Conservation (phyloP, 2,329 filamentous ascomycete species). For the Zymoseptoria brevis region DNA sequence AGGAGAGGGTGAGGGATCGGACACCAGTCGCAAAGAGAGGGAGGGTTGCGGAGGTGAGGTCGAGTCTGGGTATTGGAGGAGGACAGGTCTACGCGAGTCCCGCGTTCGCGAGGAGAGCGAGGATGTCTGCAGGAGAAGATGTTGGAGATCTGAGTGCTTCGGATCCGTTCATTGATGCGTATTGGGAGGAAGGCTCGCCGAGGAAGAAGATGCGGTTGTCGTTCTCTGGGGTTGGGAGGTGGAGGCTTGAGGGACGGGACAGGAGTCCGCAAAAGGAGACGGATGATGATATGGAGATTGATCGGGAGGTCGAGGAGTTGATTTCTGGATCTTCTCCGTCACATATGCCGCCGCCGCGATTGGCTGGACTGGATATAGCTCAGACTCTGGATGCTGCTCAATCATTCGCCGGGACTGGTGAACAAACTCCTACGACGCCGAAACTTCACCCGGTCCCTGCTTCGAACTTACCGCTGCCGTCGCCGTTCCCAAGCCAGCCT, state of each 20-base stretch:
- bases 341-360: background rate
- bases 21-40: conserved; percentile 4
- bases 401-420: conserved; percentile 11
- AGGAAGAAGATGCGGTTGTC: conserved; percentile 66
- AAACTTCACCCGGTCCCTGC: conserved; percentile 24
- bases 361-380: background rate
- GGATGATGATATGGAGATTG: background rate
- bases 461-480: conserved; percentile 27
- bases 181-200: conserved; percentile 47
- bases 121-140: conserved; percentile 62
- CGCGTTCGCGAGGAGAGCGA: conserved; percentile 65
- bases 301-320: conserved; percentile 3
- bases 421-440: conserved; percentile 23
- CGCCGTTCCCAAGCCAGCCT: conserved; percentile 25
- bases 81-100: conserved; percentile 53
- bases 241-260: conserved; percentile 66
- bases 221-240: conserved; percentile 58
- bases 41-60: conserved; percentile 3
- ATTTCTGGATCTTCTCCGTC: background rate
- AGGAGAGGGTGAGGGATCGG: background rate
- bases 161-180: conserved; percentile 59
- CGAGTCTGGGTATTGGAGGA: conserved; percentile 10
- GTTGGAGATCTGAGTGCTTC: conserved; percentile 52
- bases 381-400: background rate
- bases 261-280: conserved; percentile 56